A percentile compares a stretch with the other conserved stretches of the same genome.
These are phyloP conservation scores for Martensiomyces pterosporus DNA, from an alignment of 192 early-diverging fungal genomes.

Conservation along the genomic window DNA sequence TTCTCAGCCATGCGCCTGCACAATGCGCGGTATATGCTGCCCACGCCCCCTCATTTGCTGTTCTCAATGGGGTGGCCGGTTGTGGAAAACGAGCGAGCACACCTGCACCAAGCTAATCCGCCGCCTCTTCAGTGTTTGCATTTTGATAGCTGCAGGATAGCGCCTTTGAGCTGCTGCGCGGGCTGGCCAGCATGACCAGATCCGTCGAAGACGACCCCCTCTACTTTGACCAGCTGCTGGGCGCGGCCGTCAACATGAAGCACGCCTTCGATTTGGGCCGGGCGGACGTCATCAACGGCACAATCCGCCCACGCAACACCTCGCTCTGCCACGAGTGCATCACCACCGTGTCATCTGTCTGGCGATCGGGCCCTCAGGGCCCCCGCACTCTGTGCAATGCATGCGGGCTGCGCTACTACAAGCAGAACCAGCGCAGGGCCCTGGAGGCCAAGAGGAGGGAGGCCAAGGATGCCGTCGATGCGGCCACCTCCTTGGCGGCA, in stretches of 20 bases:
- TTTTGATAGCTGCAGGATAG: constrained; percentile 48
- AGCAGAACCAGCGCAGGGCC: constrained; percentile 50
- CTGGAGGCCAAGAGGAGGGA: constrained; percentile 45
- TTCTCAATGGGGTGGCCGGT: no score
- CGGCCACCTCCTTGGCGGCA: constrained; percentile 13
- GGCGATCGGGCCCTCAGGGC: constrained; percentile 50
- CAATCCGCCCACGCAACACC: constrained; percentile 48
- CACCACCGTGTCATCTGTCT: constrained; percentile 50
- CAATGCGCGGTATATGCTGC: no score
- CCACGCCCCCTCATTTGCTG: no score
- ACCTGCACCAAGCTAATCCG: background rate
- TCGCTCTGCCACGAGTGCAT: constrained; percentile 52
- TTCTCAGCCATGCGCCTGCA: no score
- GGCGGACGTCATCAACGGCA: constrained; percentile 49
- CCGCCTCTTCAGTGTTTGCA: background rate
- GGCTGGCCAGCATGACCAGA: constrained; percentile 32
- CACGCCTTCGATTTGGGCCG: constrained; percentile 49
- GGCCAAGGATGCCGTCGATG: constrained; percentile 21
- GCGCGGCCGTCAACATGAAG: constrained; percentile 47
- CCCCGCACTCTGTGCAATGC: constrained; percentile 58
- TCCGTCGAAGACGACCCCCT: constrained; percentile 45
- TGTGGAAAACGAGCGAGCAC: no score
- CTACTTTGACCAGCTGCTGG: constrained; percentile 51
- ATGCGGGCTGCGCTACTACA: constrained; percentile 58
- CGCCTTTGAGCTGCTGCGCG: constrained; percentile 44